These are phyloP conservation scores for Fonsecaea nubica DNA, from an alignment of 2,329 filamentous ascomycete species.

Conservation along the genomic window DNA sequence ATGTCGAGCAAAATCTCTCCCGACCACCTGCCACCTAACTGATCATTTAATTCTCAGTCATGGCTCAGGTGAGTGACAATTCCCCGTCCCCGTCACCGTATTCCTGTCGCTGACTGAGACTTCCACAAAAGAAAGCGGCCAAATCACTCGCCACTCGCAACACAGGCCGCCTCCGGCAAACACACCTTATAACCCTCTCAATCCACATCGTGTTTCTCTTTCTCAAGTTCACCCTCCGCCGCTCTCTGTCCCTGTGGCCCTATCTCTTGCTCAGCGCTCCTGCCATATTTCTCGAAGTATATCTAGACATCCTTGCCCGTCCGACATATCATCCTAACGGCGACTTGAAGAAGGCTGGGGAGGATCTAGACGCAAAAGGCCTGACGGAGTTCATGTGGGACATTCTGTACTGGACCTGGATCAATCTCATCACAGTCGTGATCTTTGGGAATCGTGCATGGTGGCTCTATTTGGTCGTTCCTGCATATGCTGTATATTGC, in stretches of 20 bases:
- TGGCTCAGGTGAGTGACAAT: not conserved
- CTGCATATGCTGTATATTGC: conserved; percentile 56
- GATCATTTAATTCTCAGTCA: not conserved
- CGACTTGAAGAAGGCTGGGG: conserved; percentile 76
- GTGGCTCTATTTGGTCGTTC: conserved; percentile 65
- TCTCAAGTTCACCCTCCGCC: conserved; percentile 69
- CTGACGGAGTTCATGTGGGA: conserved; percentile 99
- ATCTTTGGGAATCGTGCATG: conserved; percentile 82
- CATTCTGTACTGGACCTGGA: conserved; percentile 92
- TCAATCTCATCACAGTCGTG: conserved; percentile 72
- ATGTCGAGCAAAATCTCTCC: not conserved
- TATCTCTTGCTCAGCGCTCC: conserved; percentile 78
- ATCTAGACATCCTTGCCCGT: conserved; percentile 83
- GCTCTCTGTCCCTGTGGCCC: conserved; percentile 65
- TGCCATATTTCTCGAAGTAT: conserved; percentile 78
- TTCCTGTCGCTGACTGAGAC: not conserved
- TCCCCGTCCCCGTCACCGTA: not conserved
- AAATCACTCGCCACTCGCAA: conserved; percentile 78
- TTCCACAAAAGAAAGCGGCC: conserved; percentile 53
- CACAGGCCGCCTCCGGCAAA: conserved; percentile 74
- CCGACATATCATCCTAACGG: conserved; percentile 72
- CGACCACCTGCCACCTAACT: not conserved
- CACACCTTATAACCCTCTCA: conserved; percentile 75
- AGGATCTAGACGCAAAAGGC: conserved; percentile 85
- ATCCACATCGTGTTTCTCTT: conserved; percentile 78